Evolutionary conservation across 1,139 yeast genomes (phyloP), one percentile per base, ranked within the genome.

Genomic region (Blastobotrys proliferans): DNA sequence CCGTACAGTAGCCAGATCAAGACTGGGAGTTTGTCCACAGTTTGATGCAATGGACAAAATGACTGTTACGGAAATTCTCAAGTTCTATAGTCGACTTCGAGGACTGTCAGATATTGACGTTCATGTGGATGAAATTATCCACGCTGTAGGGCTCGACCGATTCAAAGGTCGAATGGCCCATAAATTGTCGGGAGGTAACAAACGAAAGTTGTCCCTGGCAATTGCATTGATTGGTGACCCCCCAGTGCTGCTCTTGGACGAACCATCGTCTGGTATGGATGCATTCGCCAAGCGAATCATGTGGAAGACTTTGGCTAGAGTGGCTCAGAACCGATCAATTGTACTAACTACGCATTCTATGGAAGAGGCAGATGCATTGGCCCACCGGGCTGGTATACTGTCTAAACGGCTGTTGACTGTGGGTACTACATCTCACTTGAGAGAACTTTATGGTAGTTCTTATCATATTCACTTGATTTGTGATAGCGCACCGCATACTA

Each of bases 181-280:
- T 40, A 60, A 63, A 56, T 77, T 88, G 59, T 87, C 96, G 62
- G 97, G 97, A 75, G 97, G 97, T 76, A 88, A 95, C 90, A 86
- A 87, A 77, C 84, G 92, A 87, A 88, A 88, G 73, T 77, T 88
- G 71, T 95, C 96, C 63, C 77, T 88, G 63, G 97, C 95, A 54
- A 83, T 95, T 74, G 96, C 97, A 60, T 92, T 88, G 64, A 83
- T 87, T 74, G 87, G 84, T 74, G 95, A 88, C 73, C 94, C 94
- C 0, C 77, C 80, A 45, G 90, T 88, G 64, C 77, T 88, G 70
- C 77, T 88, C 67, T 81, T 88, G 68, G 97, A 88, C 77, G 97
- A 88, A 76, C 97, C 97, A 2, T 85, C 95, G 0, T 83, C 94
- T 1, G 95, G 96, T 0, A 71, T 87, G 54, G 95, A 87, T 59